A percentile compares a stretch with the other conserved stretches of the same genome.
Evolutionary conservation across 805 yeast species (phyloP).

Genomic region (Metschnikowia santaceciliae): DNA sequence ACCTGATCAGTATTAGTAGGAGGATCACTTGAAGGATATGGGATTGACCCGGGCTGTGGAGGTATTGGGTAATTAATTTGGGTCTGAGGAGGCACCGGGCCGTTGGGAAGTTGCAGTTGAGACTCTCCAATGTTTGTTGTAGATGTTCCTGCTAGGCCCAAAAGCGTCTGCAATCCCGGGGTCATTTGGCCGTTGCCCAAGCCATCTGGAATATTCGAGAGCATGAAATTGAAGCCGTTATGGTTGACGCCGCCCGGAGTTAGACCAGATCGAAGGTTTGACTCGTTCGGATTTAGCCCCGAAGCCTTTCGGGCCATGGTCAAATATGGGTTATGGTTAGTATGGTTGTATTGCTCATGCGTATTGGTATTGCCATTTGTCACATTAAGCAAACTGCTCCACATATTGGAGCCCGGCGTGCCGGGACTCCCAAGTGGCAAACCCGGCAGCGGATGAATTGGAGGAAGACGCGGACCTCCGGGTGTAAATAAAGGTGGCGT

Average conservation of each 20-base stretch:
- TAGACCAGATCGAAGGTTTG: constrained; percentile 64
- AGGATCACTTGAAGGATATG: background rate
- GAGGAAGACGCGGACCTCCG: constrained; percentile 57
- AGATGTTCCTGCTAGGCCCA: constrained; percentile 25
- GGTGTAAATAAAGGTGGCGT: constrained; percentile 55
- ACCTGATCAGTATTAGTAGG: background rate
- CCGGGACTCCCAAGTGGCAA: constrained; percentile 40
- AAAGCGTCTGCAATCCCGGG: constrained; percentile 43
- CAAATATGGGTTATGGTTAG: constrained; percentile 8
- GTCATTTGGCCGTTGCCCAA: constrained; percentile 44
- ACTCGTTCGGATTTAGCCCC: constrained; percentile 75
- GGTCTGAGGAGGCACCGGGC: background rate
- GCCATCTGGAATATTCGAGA: constrained; percentile 35
- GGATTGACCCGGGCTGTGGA: background rate
- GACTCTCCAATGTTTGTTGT: background rate
- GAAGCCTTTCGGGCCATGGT: constrained; percentile 41
- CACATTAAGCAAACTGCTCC: constrained; percentile 47
- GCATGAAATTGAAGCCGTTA: constrained; percentile 33
- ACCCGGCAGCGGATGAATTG: constrained; percentile 46
- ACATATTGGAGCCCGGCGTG: constrained; percentile 48
- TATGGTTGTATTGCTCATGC: constrained; percentile 5
- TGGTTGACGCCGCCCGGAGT: constrained; percentile 51
- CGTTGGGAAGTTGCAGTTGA: background rate
- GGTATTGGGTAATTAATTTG: background rate
- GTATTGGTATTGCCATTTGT: constrained; percentile 22